These are phyloP conservation scores for Theileria orientalis DNA, from an alignment of 169 alveolate species.

Conservation along the genomic window DNA sequence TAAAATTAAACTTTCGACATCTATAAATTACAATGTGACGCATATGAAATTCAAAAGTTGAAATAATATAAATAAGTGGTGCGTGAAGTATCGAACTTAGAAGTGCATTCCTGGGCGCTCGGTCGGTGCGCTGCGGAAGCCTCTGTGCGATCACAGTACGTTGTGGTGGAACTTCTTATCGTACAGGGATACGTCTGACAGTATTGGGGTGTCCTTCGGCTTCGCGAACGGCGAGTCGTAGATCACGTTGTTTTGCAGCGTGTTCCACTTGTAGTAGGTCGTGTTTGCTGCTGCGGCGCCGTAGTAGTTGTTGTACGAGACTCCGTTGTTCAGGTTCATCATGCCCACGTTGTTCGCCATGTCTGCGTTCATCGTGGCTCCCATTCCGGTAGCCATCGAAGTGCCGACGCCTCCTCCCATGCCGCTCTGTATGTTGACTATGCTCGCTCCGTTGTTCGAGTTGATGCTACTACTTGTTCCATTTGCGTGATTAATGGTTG, in stretches of 20 bases:
- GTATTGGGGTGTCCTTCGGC: constrained; percentile 16
- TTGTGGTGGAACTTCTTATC: constrained; percentile 11
- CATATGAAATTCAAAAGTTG: background rate
- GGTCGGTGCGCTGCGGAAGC: too few relatives aligned
- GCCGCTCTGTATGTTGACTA: background rate
- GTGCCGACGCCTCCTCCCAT: background rate
- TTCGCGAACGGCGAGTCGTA: constrained; percentile 30
- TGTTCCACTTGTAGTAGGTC: constrained; percentile 12
- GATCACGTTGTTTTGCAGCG: constrained; percentile 5
- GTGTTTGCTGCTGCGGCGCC: background rate
- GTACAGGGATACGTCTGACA: constrained; percentile 12
- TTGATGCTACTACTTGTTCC: background rate
- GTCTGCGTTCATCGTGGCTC: background rate
- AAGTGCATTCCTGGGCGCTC: background rate
- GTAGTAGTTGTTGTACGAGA: background rate
- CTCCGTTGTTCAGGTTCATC: background rate
- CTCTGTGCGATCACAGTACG: background rate
- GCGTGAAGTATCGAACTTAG: background rate
- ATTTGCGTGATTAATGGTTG: background rate
- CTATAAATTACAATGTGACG: background rate
- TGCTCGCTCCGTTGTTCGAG: background rate
- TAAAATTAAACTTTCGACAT: background rate
- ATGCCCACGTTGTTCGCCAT: background rate
- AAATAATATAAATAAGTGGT: background rate
- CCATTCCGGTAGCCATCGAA: too few relatives aligned